phyloP scores from a whole-genome alignment of 129 eudicot genomes.

The Sambucus nigra region DNA sequence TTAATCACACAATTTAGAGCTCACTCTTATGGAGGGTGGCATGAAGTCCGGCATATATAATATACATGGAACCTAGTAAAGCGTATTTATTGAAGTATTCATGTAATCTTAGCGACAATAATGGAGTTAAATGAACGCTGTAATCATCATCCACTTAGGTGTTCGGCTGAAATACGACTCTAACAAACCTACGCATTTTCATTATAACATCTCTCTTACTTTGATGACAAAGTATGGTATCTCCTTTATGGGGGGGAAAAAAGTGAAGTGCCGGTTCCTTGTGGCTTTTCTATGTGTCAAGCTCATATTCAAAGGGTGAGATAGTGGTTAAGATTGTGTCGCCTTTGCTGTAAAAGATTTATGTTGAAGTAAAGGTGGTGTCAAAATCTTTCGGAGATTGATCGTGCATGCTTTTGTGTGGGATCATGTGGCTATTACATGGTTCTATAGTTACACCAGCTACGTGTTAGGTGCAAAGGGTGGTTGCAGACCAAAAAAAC shows the following conservation, averaged over 20 bases:
- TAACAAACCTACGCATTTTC: neutral
- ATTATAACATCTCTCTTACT: neutral
- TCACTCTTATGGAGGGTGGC: too few species aligned
- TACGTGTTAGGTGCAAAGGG: too few species aligned
- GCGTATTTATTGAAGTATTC: too few species aligned
- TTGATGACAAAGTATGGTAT: neutral
- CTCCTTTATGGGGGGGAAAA: constrained; percentile 8
- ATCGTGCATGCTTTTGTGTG: neutral
- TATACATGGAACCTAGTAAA: too few species aligned
- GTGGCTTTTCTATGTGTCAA: constrained; percentile 15
- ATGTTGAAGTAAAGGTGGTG: constrained; percentile 1
- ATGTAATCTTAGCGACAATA: neutral
- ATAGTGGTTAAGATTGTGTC: constrained; percentile 18
- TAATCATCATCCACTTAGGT: constrained; percentile 5
- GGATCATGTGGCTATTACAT: too few species aligned
- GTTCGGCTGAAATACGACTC: neutral
- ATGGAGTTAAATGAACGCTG: neutral
- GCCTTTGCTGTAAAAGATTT: constrained; percentile 1
- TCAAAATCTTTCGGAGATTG: constrained; percentile 11
- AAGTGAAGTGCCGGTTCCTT: constrained; percentile 10
- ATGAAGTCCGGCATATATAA: too few species aligned
- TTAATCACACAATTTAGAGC: too few species aligned
- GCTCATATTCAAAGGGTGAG: constrained; percentile 4
- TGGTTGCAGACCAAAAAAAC: too few species aligned
- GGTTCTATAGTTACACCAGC: too few species aligned